A percentile compares a stretch with the other conserved stretches of the same genome.
Conservation (phyloP, 345 rosid species). For the Clausena lansium region DNA sequence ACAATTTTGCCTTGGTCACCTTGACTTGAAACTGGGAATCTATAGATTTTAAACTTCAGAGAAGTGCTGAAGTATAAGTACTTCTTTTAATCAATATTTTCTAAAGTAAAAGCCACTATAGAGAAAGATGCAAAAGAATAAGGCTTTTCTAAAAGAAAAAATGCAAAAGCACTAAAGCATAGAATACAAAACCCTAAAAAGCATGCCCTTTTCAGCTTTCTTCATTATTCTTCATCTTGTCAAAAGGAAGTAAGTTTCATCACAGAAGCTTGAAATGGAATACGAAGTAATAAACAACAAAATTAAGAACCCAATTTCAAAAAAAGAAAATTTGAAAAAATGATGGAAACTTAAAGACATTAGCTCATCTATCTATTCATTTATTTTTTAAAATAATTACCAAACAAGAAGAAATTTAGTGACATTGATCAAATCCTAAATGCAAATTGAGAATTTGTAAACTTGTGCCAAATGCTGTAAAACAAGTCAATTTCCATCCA, state of each 20-base stretch:
- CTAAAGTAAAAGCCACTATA: slow-evolving; percentile 13
- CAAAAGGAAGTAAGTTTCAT: background rate
- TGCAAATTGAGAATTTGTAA: background rate
- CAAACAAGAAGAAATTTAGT: background rate
- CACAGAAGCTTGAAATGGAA: background rate
- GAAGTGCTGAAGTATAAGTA: background rate
- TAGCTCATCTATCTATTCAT: no score
- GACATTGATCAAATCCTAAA: background rate
- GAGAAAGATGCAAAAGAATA: slow-evolving; percentile 30
- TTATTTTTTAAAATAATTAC: background rate
- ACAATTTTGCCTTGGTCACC: background rate
- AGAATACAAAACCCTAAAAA: slow-evolving; percentile 4
- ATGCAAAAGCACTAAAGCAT: slow-evolving; percentile 20
- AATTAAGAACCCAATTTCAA: background rate
- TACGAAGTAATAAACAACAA: background rate
- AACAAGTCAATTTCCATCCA: slow-evolving; percentile 6
- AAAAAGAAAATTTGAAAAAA: background rate
- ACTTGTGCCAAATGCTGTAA: background rate
- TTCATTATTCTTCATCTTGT: background rate
- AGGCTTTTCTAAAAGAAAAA: slow-evolving; percentile 17
- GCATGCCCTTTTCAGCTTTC: background rate
- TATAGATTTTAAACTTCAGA: background rate
- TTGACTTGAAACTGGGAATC: background rate
- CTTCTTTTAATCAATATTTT: slow-evolving; percentile 7
- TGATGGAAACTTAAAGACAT: no score